phyloP scores from a whole-genome alignment of 2,329 filamentous ascomycete genomes.

The Raffaelea deltoideospora region DNA sequence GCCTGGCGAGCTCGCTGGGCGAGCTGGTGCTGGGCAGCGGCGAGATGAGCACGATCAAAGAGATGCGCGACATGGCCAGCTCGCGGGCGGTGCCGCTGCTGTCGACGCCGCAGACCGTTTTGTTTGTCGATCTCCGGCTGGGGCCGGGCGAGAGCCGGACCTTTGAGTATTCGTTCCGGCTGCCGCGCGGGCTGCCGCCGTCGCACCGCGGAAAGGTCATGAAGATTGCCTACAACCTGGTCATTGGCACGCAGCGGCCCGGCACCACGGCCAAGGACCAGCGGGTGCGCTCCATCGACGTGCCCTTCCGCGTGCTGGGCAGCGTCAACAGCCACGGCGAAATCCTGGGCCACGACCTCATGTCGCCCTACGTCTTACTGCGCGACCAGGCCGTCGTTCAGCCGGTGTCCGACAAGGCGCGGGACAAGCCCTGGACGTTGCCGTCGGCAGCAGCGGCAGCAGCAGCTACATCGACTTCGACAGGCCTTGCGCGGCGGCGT shows the following conservation, averaged over 20 bases:
- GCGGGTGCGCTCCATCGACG: conserved; percentile 76
- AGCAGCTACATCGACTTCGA: conserved; percentile 6
- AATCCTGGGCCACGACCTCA: conserved; percentile 82
- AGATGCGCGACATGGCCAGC: conserved; percentile 80
- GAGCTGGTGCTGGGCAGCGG: conserved; percentile 75
- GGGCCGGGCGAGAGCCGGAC: conserved; percentile 77
- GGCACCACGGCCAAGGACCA: conserved; percentile 57
- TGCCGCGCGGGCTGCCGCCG: conserved; percentile 82
- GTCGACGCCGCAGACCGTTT: conserved; percentile 87
- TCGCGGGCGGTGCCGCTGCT: conserved; percentile 78
- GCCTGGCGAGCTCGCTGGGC: conserved; percentile 72
- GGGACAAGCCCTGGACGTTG: conserved; percentile 3
- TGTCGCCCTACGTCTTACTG: conserved; percentile 83
- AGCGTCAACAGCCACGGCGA: conserved; percentile 83
- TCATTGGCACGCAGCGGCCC: conserved; percentile 80
- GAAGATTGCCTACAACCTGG: conserved; percentile 81
- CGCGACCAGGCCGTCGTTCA: conserved; percentile 63
- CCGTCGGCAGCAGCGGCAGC: conserved; percentile 6
- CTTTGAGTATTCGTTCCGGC: conserved; percentile 72
- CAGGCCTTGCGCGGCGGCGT: too few relatives aligned
- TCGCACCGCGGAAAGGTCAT: conserved; percentile 84
- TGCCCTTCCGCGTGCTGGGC: conserved; percentile 85
- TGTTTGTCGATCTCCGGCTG: conserved; percentile 86
- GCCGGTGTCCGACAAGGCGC: conserved; percentile 17
- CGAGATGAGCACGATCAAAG: conserved; percentile 84